A percentile compares a stretch with the other conserved stretches of the same genome.
Evolutionary conservation across 371 early-diverging fungal species (phyloP).

Genomic region (Saksenaea vasiformis): DNA sequence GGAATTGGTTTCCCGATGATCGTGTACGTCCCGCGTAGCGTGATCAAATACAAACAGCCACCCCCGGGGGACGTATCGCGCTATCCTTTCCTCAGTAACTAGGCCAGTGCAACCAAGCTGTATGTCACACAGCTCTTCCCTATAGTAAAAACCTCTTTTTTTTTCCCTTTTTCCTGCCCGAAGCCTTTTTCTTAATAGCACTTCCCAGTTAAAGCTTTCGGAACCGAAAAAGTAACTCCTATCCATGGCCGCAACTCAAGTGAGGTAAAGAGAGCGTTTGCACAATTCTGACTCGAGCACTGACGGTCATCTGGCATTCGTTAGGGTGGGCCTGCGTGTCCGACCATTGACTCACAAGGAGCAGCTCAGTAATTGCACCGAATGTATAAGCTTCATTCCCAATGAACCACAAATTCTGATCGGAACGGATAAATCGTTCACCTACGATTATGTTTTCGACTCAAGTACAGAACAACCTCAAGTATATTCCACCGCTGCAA

Average conservation of each 20-base stretch:
- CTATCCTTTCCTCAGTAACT: neutral
- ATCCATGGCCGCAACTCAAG: slow-evolving; percentile 4
- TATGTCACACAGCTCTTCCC: neutral
- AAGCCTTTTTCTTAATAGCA: neutral
- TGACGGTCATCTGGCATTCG: neutral
- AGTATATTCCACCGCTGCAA: slow-evolving; percentile 74
- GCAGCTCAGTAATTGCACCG: slow-evolving; percentile 66
- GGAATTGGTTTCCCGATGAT: slow-evolving; percentile 3
- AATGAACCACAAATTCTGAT: slow-evolving; percentile 69
- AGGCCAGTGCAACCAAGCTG: neutral
- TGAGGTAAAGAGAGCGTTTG: neutral
- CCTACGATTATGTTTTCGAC: slow-evolving; percentile 88
- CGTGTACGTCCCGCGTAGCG: slow-evolving; percentile 6
- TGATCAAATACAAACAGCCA: slow-evolving; percentile 4
- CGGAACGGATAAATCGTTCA: slow-evolving; percentile 76
- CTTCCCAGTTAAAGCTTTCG: neutral
- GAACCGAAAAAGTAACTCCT: neutral
- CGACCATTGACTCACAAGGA: slow-evolving; percentile 83
- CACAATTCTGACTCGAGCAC: neutral
- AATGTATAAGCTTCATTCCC: slow-evolving; percentile 73
- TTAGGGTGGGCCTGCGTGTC: slow-evolving; percentile 81
- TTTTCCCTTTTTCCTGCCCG: neutral
- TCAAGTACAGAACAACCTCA: slow-evolving; percentile 68
- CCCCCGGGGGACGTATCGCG: slow-evolving; percentile 3
- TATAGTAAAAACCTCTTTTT: neutral